Evolutionary conservation across 306 rosid species (phyloP).

Genomic region (Abrus precatorius): DNA sequence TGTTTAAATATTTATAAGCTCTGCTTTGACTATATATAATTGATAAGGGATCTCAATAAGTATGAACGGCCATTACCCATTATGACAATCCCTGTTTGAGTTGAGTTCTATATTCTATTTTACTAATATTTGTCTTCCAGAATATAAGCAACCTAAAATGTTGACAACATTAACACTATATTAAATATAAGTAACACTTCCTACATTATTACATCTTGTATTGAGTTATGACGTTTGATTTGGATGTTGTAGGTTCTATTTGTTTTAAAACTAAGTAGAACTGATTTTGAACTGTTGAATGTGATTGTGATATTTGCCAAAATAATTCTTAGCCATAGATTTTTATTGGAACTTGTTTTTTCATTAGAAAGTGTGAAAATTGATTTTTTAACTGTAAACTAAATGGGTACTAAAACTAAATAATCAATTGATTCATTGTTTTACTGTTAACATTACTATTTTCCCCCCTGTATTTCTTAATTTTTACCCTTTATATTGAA

Average conservation of each 20-base stretch:
- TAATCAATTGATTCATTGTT: slow-evolving; percentile 12
- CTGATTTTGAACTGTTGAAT: no score
- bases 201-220: background rate
- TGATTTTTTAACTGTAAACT: no score
- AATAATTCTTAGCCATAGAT: no score
- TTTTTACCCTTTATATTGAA: slow-evolving; percentile 19
- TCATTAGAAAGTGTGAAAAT: no score
- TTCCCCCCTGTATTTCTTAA: slow-evolving; percentile 18
- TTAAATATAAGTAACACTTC: slow-evolving; percentile 2
- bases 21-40: no score
- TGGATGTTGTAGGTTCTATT: background rate
- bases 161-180: background rate
- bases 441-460: background rate
- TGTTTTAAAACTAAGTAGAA: no score
- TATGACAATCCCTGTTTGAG: background rate
- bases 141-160: slow-evolving; percentile 22
- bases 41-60: no score
- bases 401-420: background rate
- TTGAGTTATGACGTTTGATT: slow-evolving; percentile 19
- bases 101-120: background rate
- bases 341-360: no score
- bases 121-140: background rate
- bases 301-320: no score
- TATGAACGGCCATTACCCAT: background rate
- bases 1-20: no score